Conservation (phyloP, 1,139 yeast species). For the Candida gigantensis region DNA sequence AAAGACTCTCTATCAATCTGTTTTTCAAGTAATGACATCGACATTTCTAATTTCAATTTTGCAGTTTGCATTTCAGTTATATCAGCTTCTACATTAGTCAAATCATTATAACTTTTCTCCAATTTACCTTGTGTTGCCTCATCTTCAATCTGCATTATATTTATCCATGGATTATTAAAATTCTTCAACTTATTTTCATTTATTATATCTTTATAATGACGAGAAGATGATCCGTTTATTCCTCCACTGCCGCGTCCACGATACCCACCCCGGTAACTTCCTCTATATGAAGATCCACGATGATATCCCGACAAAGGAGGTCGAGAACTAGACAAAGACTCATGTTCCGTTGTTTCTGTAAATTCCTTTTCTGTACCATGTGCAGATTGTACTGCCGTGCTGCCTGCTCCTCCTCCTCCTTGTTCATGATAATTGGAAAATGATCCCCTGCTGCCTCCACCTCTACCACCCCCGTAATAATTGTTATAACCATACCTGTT, state of each 20-base stretch:
- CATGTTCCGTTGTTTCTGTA: not conserved
- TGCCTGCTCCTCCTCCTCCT: not conserved
- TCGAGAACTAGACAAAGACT: not conserved
- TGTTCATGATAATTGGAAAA: constrained; percentile 4
- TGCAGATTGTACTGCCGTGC: not conserved
- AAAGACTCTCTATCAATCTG: constrained; percentile 36
- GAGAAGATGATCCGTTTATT: constrained; percentile 3
- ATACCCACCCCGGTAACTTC: constrained; percentile 9
- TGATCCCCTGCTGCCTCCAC: constrained; percentile 4
- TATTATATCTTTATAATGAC: constrained; percentile 13
- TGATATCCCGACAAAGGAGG: constrained; percentile 4
- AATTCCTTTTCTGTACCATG: not conserved
- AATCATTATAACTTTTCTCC: constrained; percentile 22
- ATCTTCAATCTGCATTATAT: constrained; percentile 25
- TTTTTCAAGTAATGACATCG: constrained; percentile 27
- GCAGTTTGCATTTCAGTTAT: constrained; percentile 29
- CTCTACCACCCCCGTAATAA: constrained; percentile 5
- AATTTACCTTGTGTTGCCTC: constrained; percentile 22
- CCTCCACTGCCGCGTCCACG: constrained; percentile 10
- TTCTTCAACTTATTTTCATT: constrained; percentile 17
- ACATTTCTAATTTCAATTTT: constrained; percentile 23
- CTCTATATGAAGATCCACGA: constrained; percentile 7
- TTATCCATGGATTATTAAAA: constrained; percentile 32
- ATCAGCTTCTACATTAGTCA: constrained; percentile 24
- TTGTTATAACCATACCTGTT: constrained; percentile 1